These are phyloP conservation scores for Suillus subalutaceus DNA, from an alignment of 768 basidiomycete genomes.

Conservation along the genomic window DNA sequence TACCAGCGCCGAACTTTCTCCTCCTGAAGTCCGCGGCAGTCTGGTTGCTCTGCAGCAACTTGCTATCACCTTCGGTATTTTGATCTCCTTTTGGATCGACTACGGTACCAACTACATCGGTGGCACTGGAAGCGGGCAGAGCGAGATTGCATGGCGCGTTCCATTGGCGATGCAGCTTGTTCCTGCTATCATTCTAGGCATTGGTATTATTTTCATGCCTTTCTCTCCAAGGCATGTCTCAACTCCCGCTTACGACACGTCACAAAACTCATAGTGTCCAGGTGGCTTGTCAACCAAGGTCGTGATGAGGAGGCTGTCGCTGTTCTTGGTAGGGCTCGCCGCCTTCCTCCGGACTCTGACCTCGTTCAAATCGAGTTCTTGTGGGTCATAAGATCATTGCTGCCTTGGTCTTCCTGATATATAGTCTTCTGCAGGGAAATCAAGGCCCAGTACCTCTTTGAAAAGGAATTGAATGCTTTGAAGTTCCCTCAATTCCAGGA, in stretches of 20 bases:
- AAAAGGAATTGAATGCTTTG: slow-evolving; percentile 59
- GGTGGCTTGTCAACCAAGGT: slow-evolving; percentile 79
- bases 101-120: slow-evolving; percentile 71
- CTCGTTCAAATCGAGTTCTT: slow-evolving; percentile 75
- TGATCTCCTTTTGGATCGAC: slow-evolving; percentile 57
- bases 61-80: slow-evolving; percentile 80
- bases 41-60: slow-evolving; percentile 82
- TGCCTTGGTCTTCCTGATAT: neutral
- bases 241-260: slow-evolving; percentile 1
- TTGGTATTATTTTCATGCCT: slow-evolving; percentile 77
- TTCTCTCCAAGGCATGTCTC: slow-evolving; percentile 66
- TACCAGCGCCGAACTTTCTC: slow-evolving; percentile 56
- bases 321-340: slow-evolving; percentile 63
- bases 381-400: slow-evolving; percentile 41
- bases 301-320: slow-evolving; percentile 73
- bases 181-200: slow-evolving; percentile 70
- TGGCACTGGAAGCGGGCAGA: slow-evolving; percentile 57
- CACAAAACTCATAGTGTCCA: slow-evolving; percentile 21
- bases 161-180: slow-evolving; percentile 75
- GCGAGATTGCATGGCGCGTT: slow-evolving; percentile 74
- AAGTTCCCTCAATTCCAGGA: slow-evolving; percentile 70
- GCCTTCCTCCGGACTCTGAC: slow-evolving; percentile 57
- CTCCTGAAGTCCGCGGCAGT: slow-evolving; percentile 81
- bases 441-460: slow-evolving; percentile 73
- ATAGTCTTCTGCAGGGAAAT: slow-evolving; percentile 52